Percentiles rank a stretch among this genome's conserved stretches.
phyloP scores from a whole-genome alignment of 2,329 filamentous ascomycete species.

The Hortaea sp. region DNA sequence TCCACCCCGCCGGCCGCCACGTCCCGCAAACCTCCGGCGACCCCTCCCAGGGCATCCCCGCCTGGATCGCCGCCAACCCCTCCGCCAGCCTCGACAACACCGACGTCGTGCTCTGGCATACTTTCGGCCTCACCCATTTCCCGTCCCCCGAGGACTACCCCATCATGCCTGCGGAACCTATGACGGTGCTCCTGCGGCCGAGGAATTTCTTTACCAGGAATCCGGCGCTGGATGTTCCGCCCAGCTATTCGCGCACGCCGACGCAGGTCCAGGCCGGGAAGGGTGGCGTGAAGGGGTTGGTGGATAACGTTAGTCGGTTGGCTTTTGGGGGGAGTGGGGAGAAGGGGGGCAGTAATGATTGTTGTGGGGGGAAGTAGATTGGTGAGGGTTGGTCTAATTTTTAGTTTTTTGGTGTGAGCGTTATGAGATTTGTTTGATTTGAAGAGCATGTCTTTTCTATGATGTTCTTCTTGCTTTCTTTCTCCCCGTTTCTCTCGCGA shows the following conservation, averaged over 20 bases:
- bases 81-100: conserved; percentile 63
- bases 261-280: conserved; percentile 47
- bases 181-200: conserved; percentile 68
- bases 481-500: too few relatives aligned
- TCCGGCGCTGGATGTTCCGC: conserved; percentile 70
- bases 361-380: not conserved
- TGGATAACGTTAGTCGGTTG: conserved; percentile 42
- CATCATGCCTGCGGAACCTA: conserved; percentile 49
- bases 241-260: conserved; percentile 62
- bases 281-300: conserved; percentile 28
- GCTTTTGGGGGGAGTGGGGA: conserved; percentile 35
- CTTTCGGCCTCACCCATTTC: conserved; percentile 84
- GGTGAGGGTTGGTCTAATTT: too few relatives aligned
- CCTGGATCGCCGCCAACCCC: conserved; percentile 65
- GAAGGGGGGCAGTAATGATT: conserved; percentile 20
- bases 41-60: conserved; percentile 59
- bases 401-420: too few relatives aligned
- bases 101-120: conserved; percentile 87
- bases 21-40: conserved; percentile 80
- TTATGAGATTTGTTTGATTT: too few relatives aligned
- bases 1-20: conserved; percentile 78
- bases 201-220: conserved; percentile 76
- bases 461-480: too few relatives aligned
- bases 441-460: too few relatives aligned
- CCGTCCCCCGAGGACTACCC: conserved; percentile 85